Base-by-base conservation (phyloP, 306 rosid genomes). In the Cicer pinnatifidum region DNA sequence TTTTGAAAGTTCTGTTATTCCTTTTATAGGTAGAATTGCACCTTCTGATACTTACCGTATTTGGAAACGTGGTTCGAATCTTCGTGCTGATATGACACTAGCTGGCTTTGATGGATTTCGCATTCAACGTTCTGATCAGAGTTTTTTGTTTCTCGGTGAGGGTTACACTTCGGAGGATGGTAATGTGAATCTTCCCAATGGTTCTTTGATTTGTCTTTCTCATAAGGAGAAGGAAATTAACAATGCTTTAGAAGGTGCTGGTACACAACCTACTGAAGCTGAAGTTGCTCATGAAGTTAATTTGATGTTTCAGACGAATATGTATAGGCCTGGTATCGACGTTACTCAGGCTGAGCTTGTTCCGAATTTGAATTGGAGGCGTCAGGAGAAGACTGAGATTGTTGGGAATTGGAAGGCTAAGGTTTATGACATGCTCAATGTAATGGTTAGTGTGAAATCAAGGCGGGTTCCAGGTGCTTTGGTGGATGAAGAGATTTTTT, bases 31-130 rank as follows among this genome's bases (percentile, higher is more conserved):
- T 23, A 83, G 99, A 9, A 91, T 94, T 51, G 99, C 99, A 15
- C 99, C 99, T 11, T 94, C 99, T 0, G 99, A 94, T 69, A 94
- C 99, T 10, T 94, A 94, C 76, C 96, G 99, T 23, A 94, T 94
- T 82, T 94, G 99, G 99, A 94, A 94, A 84, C 93, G 96, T 37
- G 99, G 99, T 56, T 89, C 99, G 1, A 94, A 90, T 84, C 99
- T 94, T 13, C 97, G 99, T 20, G 97, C 99, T 11, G 99, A 94
- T 67, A 94, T 91, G 99, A 94, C 96, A 45, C 91, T 94, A 43
- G 97, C 99, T 71, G 99, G 99, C 73, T 94, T 94, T 66, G 99
- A 94, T 83, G 99, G 99, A 12, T 91, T 94, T 67, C 96, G 95
- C 70, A 89, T 94, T 69, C 99, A 94, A 57, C 88, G 99, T 39